Conservation (phyloP, 345 rosid genomes). For the Arabidopsis suecica region DNA sequence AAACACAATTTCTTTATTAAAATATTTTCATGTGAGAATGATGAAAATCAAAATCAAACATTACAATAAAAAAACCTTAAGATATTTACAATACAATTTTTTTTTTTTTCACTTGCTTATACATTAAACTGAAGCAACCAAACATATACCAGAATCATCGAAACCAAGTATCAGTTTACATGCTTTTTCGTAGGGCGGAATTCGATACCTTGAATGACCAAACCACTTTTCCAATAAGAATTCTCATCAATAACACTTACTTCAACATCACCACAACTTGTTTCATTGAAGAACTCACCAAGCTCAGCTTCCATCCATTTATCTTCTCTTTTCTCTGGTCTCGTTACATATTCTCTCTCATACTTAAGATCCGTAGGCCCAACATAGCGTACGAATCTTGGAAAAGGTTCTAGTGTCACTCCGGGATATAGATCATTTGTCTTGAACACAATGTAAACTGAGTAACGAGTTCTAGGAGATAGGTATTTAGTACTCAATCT, state of each 20-base stretch:
- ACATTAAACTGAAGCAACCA: background rate
- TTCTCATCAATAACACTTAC: slow-evolving; percentile 42
- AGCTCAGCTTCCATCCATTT: slow-evolving; percentile 20
- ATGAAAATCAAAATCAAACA: background rate
- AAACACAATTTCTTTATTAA: background rate
- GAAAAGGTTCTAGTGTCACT: background rate
- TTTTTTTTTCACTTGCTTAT: no score
- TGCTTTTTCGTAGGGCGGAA: slow-evolving; percentile 8
- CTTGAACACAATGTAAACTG: slow-evolving; percentile 30
- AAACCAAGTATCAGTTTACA: background rate
- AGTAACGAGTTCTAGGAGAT: slow-evolving; percentile 27
- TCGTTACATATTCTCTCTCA: background rate
- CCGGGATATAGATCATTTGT: background rate
- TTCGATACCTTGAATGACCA: slow-evolving; percentile 32
- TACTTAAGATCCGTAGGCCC: background rate
- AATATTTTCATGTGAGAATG: background rate
- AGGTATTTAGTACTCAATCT: background rate
- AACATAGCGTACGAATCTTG: background rate
- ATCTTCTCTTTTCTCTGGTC: slow-evolving; percentile 6
- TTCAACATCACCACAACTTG: background rate
- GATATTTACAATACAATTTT: no score
- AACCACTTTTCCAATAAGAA: slow-evolving; percentile 48
- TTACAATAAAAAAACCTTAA: no score
- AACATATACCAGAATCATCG: background rate
- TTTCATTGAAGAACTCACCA: slow-evolving; percentile 13